Evolutionary conservation across 2,329 filamentous ascomycete genomes (phyloP), one percentile per base, ranked within the genome.

Genomic region (Monilinia fructigena): DNA sequence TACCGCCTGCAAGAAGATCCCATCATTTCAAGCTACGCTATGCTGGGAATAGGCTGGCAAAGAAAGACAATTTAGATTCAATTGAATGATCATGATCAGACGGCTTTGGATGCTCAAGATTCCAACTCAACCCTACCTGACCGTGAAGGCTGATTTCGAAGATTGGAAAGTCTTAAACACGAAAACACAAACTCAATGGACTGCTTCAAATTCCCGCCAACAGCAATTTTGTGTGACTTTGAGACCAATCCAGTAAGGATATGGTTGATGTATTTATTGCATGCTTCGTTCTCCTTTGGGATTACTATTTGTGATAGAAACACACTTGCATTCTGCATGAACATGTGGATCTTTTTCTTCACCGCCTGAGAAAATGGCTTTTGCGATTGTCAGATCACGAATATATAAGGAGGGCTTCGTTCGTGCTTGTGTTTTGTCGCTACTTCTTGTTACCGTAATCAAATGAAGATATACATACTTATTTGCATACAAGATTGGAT

Each of bases 281-380:
- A 28, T 58, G 10, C 23, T 31, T 58, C 40, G 10, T 28, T 26
- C 16, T 42, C 10, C 40, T 28, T 28, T n/a, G 4, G 26, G 10
- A 47, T 8, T 48, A 28, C 7, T 26, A 59, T 48, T 47, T 59
- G 45, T 48, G 56, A 48, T 59, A 48, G 42, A 35, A 59, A 58
- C 11, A 35, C 31, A 35, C 16, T 23, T 35, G 8, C 26, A 35
- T 31, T 55, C 28, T 48, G 56, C 56, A 60, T 48, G 56, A 50
- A 38, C 45, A 50, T 50, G 56, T 60, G 45, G 56, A 18, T 50
- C 42, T 5, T 14, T 60, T 26, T 20, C 56, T 60, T 60, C 56
- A 60, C 56, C 56, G 56, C 56, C 38, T 18, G 12, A 23, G n/a
- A 11, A 50, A 50, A 48, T 50, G 58, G 58, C 28, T 50, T 60